Conservation (phyloP, 352 stramenopile species). For the Pythium folliculosum region DNA sequence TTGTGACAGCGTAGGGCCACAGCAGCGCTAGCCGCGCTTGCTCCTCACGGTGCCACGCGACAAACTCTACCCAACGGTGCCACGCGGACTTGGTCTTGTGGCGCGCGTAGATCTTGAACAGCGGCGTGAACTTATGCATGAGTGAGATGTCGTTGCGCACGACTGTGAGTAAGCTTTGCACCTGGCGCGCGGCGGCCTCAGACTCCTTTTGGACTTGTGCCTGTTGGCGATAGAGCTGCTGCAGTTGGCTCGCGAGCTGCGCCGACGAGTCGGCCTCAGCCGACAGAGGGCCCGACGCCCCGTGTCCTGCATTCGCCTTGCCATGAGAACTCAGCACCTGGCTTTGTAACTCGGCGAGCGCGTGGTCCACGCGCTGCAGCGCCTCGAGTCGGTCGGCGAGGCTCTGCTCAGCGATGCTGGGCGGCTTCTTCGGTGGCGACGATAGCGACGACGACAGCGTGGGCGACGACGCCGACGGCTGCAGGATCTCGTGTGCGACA, state of each 20-base stretch:
- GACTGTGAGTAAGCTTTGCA: slow-evolving; percentile 43
- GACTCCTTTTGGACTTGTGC: slow-evolving; percentile 32
- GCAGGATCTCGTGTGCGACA: slow-evolving; percentile 53
- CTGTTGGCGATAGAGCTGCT: slow-evolving; percentile 41
- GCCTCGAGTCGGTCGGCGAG: slow-evolving; percentile 9
- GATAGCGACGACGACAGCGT: neutral
- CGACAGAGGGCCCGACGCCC: slow-evolving; percentile 16
- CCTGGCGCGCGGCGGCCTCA: slow-evolving; percentile 26
- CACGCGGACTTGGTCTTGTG: slow-evolving; percentile 42
- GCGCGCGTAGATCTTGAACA: slow-evolving; percentile 56
- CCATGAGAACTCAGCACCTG: slow-evolving; percentile 1
- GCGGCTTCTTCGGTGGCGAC: neutral
- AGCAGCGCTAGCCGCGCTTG: slow-evolving; percentile 39
- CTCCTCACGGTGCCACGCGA: slow-evolving; percentile 48
- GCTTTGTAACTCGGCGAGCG: slow-evolving; percentile 15
- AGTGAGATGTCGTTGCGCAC: slow-evolving; percentile 46
- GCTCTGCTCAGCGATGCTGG: neutral
- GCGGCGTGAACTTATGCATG: slow-evolving; percentile 62
- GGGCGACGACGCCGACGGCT: slow-evolving; percentile 27
- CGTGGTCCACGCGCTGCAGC: slow-evolving; percentile 13
- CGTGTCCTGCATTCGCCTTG: neutral
- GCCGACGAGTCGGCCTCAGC: slow-evolving; percentile 28
- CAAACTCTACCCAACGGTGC: slow-evolving; percentile 43
- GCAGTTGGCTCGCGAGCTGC: slow-evolving; percentile 26
- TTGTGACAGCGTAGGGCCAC: slow-evolving; percentile 49